Conservation (phyloP, 352 stramenopile genomes). For the Globisporangium rhizosaccharum region DNA sequence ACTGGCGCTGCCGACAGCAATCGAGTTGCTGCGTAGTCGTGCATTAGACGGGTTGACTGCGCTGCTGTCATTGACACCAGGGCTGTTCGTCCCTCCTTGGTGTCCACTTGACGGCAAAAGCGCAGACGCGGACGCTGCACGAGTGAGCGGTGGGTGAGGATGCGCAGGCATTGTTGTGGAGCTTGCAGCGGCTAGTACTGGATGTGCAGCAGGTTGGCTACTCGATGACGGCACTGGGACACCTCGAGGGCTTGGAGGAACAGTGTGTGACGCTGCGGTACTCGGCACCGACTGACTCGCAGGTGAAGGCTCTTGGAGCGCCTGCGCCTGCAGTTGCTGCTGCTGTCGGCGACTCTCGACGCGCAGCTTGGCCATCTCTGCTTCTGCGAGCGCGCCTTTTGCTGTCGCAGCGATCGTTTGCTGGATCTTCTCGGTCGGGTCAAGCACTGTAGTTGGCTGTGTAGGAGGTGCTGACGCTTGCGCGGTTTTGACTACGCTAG, state of each 20-base stretch:
- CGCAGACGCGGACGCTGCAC: slow-evolving; percentile 3
- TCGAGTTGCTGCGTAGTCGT: slow-evolving; percentile 12
- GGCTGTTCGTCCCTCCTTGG: not conserved
- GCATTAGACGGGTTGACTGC: not conserved
- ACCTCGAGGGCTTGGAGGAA: not conserved
- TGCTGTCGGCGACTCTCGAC: slow-evolving; percentile 54
- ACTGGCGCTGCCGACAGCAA: not conserved
- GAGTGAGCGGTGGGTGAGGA: slow-evolving; percentile 2
- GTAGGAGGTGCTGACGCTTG: not conserved
- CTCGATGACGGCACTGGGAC: not conserved
- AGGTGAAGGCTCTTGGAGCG: not conserved
- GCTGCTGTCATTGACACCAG: not conserved
- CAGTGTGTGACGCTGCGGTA: not conserved
- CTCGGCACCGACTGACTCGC: not conserved
- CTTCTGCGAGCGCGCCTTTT: slow-evolving; percentile 59
- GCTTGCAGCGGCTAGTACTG: not conserved
- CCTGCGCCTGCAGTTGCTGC: slow-evolving; percentile 12
- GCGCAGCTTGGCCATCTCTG: slow-evolving; percentile 60
- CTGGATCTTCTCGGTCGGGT: slow-evolving; percentile 15
- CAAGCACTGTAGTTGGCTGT: not conserved
- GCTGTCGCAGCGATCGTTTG: slow-evolving; percentile 36
- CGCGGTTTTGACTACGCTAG: too few relatives aligned
- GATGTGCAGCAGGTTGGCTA: not conserved
- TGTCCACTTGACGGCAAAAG: not conserved
- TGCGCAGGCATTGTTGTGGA: not conserved